These are phyloP conservation scores for Alloteropsis semialata DNA, from an alignment of 176 grass and related monocot genomes.

Conservation along the genomic window DNA sequence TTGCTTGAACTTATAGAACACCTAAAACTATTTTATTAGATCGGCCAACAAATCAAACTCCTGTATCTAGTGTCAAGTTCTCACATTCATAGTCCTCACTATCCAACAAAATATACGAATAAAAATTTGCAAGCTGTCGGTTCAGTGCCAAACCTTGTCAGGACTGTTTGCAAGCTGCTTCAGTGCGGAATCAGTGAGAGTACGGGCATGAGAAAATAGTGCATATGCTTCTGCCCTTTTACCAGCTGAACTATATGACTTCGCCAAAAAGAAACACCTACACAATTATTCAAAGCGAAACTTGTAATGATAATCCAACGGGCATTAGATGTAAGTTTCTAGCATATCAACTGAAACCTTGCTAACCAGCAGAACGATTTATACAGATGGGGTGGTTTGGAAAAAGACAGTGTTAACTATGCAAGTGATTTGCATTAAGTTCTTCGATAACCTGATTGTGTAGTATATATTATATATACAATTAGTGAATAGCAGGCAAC, in stretches of 20 bases:
- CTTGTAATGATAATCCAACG: background rate
- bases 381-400: background rate
- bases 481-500: background rate
- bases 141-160: conserved; percentile 53
- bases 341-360: background rate
- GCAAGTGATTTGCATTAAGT: conserved; percentile 7
- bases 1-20: conserved; percentile 3
- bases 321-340: background rate
- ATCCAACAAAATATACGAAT: background rate
- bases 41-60: background rate
- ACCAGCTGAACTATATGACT: conserved; percentile 90
- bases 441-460: background rate
- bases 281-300: conserved; percentile 35
- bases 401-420: background rate
- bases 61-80: background rate
- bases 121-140: background rate
- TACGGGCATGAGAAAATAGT: conserved; percentile 73
- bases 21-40: conserved; percentile 8
- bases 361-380: background rate
- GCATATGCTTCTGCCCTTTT: conserved; percentile 94
- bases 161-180: conserved; percentile 59
- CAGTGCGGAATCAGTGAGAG: conserved; percentile 56
- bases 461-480: background rate
- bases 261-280: conserved; percentile 97
- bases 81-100: background rate